Evolutionary conservation across 306 rosid genomes (phyloP).

Genomic region (Quillaja saponaria): DNA sequence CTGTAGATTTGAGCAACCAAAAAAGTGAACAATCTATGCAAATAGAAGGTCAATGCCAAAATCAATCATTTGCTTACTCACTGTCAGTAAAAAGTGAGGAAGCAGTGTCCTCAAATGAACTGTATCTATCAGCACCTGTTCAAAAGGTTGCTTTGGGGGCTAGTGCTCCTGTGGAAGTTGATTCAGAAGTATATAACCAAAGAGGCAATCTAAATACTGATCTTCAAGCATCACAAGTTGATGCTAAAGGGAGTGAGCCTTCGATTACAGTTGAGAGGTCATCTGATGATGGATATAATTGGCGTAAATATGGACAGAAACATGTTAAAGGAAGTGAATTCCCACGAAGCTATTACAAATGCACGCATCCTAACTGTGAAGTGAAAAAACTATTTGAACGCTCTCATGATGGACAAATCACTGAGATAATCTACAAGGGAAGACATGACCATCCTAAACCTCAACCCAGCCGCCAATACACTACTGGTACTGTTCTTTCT

Average conservation of each 20-base stretch:
- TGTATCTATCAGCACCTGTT: constrained; percentile 55
- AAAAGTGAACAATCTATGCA: constrained; percentile 54
- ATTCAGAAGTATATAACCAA: constrained; percentile 59
- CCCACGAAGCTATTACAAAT: constrained; percentile 98
- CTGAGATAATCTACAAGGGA: constrained; percentile 94
- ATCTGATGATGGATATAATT: constrained; percentile 93
- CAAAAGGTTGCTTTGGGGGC: constrained; percentile 52
- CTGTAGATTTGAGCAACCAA: constrained; percentile 56
- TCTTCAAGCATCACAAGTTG: constrained; percentile 58
- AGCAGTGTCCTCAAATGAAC: constrained; percentile 58
- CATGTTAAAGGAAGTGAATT: constrained; percentile 97
- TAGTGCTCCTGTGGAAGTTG: constrained; percentile 53
- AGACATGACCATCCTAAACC: constrained; percentile 97
- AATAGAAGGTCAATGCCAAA: constrained; percentile 51
- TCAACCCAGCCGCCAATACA: constrained; percentile 80
- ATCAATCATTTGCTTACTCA: constrained; percentile 53
- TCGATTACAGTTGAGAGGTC: constrained; percentile 52
- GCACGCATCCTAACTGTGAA: constrained; percentile 97
- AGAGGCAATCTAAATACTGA: constrained; percentile 48
- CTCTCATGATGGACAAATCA: constrained; percentile 89
- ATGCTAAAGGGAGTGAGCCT: constrained; percentile 55
- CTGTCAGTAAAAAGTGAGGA: constrained; percentile 59
- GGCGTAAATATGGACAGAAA: constrained; percentile 97
- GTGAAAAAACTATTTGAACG: constrained; percentile 97
- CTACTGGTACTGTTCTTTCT: constrained; percentile 56